Conservation (phyloP, 352 stramenopile genomes). For the Globisporangium middletonii region DNA sequence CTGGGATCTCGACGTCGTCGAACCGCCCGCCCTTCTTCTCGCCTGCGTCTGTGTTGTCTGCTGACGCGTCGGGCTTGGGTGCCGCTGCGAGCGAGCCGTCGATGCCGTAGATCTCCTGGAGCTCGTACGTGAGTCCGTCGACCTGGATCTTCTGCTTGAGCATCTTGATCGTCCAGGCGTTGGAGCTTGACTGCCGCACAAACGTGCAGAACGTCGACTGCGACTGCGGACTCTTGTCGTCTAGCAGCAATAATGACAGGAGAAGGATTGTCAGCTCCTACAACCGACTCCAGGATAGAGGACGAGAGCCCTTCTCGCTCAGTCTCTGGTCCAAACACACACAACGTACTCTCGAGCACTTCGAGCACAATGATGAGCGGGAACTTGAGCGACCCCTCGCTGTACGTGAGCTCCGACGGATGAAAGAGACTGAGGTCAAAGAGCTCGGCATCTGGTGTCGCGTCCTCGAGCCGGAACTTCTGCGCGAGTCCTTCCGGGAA, state of each 20-base stretch:
- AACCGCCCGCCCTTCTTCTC: slow-evolving; percentile 9
- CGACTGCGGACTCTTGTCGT: slow-evolving; percentile 45
- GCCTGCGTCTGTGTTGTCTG: slow-evolving; percentile 5
- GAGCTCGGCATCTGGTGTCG: slow-evolving; percentile 12
- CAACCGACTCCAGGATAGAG: not conserved
- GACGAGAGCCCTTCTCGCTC: no score
- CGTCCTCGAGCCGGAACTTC: slow-evolving; percentile 33
- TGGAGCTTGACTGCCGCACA: slow-evolving; percentile 29
- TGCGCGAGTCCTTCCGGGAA: slow-evolving; percentile 51
- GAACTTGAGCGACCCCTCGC: slow-evolving; percentile 34
- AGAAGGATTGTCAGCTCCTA: no score
- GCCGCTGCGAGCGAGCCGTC: slow-evolving; percentile 58
- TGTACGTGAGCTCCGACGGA: slow-evolving; percentile 38
- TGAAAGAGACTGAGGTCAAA: slow-evolving; percentile 42
- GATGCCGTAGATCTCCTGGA: slow-evolving; percentile 87
- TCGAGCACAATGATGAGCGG: slow-evolving; percentile 69
- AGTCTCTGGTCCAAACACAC: not conserved
- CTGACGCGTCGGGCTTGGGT: slow-evolving; percentile 21
- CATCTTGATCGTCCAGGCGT: slow-evolving; percentile 57
- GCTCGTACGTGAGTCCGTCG: slow-evolving; percentile 73
- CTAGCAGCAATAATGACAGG: not conserved
- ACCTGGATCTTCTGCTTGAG: slow-evolving; percentile 81
- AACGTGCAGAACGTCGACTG: slow-evolving; percentile 81
- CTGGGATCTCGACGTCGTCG: slow-evolving; percentile 59
- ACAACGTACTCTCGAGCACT: slow-evolving; percentile 27